Evolutionary conservation across 2,329 filamentous ascomycete species (phyloP).

Genomic region (Trichoderma sp.): DNA sequence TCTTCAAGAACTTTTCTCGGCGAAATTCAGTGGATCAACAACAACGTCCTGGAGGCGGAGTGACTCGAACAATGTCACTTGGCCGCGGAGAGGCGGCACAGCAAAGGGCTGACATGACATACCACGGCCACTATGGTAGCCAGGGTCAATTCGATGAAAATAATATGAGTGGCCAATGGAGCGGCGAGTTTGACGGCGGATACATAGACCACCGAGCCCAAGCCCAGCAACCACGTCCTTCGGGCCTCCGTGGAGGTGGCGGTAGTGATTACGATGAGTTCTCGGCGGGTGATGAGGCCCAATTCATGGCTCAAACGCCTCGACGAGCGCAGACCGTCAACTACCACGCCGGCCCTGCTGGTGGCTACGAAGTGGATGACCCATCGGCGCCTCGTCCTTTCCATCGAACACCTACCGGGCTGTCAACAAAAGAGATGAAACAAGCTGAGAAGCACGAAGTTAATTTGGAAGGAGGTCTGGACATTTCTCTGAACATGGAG

Average conservation of each 20-base stretch:
- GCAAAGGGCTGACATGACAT: constrained; percentile 25
- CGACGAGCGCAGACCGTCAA: constrained; percentile 36
- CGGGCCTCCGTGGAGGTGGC: constrained; percentile 45
- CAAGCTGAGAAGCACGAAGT: constrained; percentile 60
- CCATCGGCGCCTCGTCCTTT: constrained; percentile 47
- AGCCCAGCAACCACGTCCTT: constrained; percentile 27
- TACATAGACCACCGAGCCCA: constrained; percentile 28
- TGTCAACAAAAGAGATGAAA: constrained; percentile 63
- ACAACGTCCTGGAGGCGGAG: constrained; percentile 40
- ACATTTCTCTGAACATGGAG: constrained; percentile 88
- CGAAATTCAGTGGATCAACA: constrained; percentile 38
- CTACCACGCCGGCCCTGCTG: constrained; percentile 27
- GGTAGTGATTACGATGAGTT: constrained; percentile 52
- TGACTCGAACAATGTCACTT: constrained; percentile 63
- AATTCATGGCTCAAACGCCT: constrained; percentile 51
- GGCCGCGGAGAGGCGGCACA: constrained; percentile 55
- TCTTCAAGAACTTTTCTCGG: constrained; percentile 49
- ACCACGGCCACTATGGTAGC: constrained; percentile 44
- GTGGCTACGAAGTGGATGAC: constrained; percentile 26
- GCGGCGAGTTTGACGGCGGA: constrained; percentile 44
- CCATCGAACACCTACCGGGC: constrained; percentile 69
- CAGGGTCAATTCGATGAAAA: constrained; percentile 47
- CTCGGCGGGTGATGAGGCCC: constrained; percentile 56
- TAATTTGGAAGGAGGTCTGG: constrained; percentile 79
- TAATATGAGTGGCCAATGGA: constrained; percentile 58